Conservation (phyloP, 2,329 filamentous ascomycete species). For the Tympanopsis confertula region DNA sequence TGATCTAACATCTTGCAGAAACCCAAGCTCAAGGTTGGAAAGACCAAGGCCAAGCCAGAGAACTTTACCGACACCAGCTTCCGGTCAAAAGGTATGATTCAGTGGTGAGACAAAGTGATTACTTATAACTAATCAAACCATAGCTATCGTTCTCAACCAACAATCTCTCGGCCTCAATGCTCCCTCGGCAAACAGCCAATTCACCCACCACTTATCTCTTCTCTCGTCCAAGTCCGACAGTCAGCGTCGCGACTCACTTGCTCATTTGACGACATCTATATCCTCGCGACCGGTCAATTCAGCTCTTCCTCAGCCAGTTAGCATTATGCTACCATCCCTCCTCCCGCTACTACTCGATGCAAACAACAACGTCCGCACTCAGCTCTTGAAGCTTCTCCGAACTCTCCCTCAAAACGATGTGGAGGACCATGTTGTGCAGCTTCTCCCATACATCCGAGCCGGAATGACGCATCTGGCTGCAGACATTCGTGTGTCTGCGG, state of each 20-base stretch:
- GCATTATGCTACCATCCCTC: conserved; percentile 41
- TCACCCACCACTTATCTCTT: conserved; percentile 49
- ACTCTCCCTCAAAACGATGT: conserved; percentile 38
- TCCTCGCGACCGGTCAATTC: conserved; percentile 24
- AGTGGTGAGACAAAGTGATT: not conserved
- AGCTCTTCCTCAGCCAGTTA: conserved; percentile 38
- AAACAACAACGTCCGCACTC: conserved; percentile 40
- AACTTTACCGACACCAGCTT: conserved; percentile 59
- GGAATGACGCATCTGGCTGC: conserved; percentile 54
- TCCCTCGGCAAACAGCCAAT: conserved; percentile 39
- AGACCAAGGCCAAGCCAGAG: conserved; percentile 48
- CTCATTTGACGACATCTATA: conserved; percentile 45
- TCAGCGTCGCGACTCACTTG: conserved; percentile 51
- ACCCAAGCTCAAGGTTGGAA: conserved; percentile 57
- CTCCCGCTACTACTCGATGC: conserved; percentile 49
- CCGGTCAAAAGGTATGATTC: conserved; percentile 41
- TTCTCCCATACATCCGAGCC: conserved; percentile 49
- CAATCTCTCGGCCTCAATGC: conserved; percentile 45
- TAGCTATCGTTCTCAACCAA: conserved; percentile 54
- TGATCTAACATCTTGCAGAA: conserved; percentile 27
- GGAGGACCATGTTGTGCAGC: conserved; percentile 36
- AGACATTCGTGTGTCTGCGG: conserved; percentile 44
- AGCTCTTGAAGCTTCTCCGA: conserved; percentile 45
- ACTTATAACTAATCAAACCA: conserved; percentile 2
- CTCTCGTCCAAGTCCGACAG: conserved; percentile 48